A percentile compares a stretch with the other conserved stretches of the same genome.
Conservation (phyloP, 2,329 filamentous ascomycete genomes). For the Cercospora zeina region DNA sequence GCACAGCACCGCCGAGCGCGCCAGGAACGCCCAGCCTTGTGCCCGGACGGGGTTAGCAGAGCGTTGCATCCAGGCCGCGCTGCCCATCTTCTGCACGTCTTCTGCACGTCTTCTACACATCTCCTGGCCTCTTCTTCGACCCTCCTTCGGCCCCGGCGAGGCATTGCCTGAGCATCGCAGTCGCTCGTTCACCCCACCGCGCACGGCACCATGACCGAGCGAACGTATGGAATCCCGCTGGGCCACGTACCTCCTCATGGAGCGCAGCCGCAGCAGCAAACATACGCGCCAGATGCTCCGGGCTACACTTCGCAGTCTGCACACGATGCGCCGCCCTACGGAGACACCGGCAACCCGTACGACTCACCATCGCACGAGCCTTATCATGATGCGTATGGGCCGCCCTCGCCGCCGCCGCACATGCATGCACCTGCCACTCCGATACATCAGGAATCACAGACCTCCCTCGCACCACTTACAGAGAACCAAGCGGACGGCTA, state of each 20-base stretch:
- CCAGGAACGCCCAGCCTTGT: slow-evolving; percentile 7
- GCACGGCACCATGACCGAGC: slow-evolving; percentile 25
- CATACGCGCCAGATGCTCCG: slow-evolving; percentile 18
- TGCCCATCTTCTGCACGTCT: background rate
- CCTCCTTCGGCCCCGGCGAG: background rate
- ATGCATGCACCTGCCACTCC: slow-evolving; percentile 17
- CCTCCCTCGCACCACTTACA: slow-evolving; percentile 34
- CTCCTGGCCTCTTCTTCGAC: background rate
- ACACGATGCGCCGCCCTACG: slow-evolving; percentile 32
- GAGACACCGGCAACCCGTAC: slow-evolving; percentile 37
- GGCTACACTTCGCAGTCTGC: slow-evolving; percentile 16
- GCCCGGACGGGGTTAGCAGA: background rate
- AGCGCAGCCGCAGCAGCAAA: slow-evolving; percentile 13
- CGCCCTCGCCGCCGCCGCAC: slow-evolving; percentile 14
- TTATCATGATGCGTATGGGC: slow-evolving; percentile 21
- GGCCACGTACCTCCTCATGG: slow-evolving; percentile 25
- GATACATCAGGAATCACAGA: slow-evolving; percentile 32
- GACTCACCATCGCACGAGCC: slow-evolving; percentile 30
- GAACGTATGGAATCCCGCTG: slow-evolving; percentile 30
- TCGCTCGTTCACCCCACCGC: slow-evolving; percentile 4
- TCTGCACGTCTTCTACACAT: background rate
- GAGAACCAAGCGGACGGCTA: slow-evolving; percentile 18
- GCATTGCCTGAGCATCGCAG: background rate
- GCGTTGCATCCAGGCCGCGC: slow-evolving; percentile 3
- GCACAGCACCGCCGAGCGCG: background rate